Evolutionary conservation across 345 rosid species (phyloP).

Genomic region (Citrus inodora): DNA sequence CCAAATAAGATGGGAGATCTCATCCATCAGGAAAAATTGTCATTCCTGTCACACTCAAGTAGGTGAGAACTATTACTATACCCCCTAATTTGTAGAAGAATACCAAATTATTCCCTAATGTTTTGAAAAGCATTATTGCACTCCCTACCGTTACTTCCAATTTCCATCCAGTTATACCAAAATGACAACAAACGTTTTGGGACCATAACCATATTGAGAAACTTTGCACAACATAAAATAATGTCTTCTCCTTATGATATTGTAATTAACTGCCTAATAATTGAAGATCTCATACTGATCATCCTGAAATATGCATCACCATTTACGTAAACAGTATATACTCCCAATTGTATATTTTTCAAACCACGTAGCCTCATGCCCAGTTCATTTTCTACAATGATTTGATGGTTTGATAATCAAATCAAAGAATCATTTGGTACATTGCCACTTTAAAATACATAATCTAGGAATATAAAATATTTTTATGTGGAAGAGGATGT

Average conservation of each 20-base stretch:
- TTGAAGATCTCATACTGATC: neutral
- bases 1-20: too few species aligned
- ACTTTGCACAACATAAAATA: too few species aligned
- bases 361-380: neutral
- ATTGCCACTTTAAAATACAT: neutral
- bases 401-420: slow-evolving; percentile 6
- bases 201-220: too few species aligned
- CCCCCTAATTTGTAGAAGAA: neutral
- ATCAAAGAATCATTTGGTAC: neutral
- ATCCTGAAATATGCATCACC: neutral
- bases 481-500: neutral
- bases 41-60: too few species aligned
- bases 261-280: too few species aligned
- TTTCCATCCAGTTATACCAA: too few species aligned
- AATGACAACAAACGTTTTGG: too few species aligned
- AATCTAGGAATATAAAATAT: neutral
- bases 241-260: too few species aligned
- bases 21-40: too few species aligned
- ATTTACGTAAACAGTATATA: neutral
- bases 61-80: too few species aligned
- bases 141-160: too few species aligned
- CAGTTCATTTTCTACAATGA: neutral
- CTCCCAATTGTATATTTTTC: neutral
- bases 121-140: neutral
- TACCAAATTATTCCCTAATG: neutral